Base-by-base conservation (phyloP, 1,139 yeast genomes). In the Suhomyces maxii region DNA sequence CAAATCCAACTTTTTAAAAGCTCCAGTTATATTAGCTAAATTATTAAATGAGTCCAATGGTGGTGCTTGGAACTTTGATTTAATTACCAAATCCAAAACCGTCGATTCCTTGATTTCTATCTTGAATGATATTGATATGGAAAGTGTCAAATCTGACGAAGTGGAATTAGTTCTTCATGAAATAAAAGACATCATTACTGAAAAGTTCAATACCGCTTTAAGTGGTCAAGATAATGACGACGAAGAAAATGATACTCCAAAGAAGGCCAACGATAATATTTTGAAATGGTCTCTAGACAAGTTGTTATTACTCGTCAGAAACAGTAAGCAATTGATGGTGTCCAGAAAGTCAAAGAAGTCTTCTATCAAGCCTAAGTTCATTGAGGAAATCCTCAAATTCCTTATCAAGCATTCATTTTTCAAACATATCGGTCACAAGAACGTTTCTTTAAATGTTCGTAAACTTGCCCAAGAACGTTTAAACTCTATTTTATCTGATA, bases 51-150 rank as follows among this genome's bases (percentile, higher is more conserved):
- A 81, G 37, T 60, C 67, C 2, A 64, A 65, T 39, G 87, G 89
- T 8, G 82, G 87, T 4, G 73, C 86, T 40, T 74, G 79, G 79
- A 84, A 84, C 54, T 90, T 91, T 66, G 98, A 93, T 63, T 76
- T 80, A 50, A 63, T 87, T 31, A 86, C 96, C 5, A 89, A 86
- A 59, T 72, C 93, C 0, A 88, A 84, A 60, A 80, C 90, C 0
- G 69, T 82, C 11, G 84, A 82, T 44, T 65, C 69, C n/a, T 67
- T 89, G 18, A 50, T 74, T 49, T 80, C 49, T 42, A 68, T 51
- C 44, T 64, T 79, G 34, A 55, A 54, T 30, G 57, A 56, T 12
- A 45, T 56, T 7, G 42, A 44, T 23, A 18, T 39, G 3, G 55
- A 52, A 6, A 50, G 51, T 14, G 50, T 54, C 3, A 57, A 54